A percentile compares a stretch with the other conserved stretches of the same genome.
Conservation (phyloP, 495 filamentous ascomycete species). For the Bacidia gigantensis region DNA sequence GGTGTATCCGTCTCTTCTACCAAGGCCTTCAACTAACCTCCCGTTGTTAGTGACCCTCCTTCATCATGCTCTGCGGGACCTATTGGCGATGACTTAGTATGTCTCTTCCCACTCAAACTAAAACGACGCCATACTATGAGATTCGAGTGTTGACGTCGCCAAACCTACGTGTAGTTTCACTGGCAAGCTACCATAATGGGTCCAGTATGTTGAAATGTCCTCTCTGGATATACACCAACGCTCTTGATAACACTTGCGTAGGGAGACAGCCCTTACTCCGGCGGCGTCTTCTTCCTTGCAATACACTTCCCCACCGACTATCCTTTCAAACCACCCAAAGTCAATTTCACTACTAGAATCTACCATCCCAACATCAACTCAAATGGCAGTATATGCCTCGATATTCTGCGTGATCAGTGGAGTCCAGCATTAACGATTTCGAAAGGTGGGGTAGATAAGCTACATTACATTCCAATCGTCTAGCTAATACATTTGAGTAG, state of each 20-base stretch:
- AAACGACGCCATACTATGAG: not conserved
- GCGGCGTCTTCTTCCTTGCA: slow-evolving; percentile 93
- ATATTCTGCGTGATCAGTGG: slow-evolving; percentile 98
- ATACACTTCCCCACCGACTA: slow-evolving; percentile 99
- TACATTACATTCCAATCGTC: not conserved
- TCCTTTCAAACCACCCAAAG: slow-evolving; percentile 99
- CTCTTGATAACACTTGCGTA: slow-evolving; percentile 23
- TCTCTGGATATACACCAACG: not conserved
- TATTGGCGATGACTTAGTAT: slow-evolving; percentile 93
- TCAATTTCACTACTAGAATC: slow-evolving; percentile 99
- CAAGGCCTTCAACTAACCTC: no score
- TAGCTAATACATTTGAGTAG: slow-evolving; percentile 29
- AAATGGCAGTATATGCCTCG: slow-evolving; percentile 96
- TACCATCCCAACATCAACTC: slow-evolving; percentile 99
- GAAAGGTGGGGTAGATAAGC: slow-evolving; percentile 49
- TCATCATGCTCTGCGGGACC: slow-evolving; percentile 97
- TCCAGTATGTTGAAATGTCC: slow-evolving; percentile 55
- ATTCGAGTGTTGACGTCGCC: not conserved
- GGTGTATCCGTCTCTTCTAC: not conserved
- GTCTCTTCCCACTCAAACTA: slow-evolving; percentile 23
- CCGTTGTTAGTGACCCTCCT: slow-evolving; percentile 67
- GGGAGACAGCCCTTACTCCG: slow-evolving; percentile 91
- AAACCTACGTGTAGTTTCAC: slow-evolving; percentile 64
- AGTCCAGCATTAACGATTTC: slow-evolving; percentile 96
- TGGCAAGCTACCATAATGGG: slow-evolving; percentile 99